Evolutionary conservation across 2,329 filamentous ascomycete species (phyloP), one percentile per base, ranked within the genome.

Genomic region (Aureobasidium zeae): DNA sequence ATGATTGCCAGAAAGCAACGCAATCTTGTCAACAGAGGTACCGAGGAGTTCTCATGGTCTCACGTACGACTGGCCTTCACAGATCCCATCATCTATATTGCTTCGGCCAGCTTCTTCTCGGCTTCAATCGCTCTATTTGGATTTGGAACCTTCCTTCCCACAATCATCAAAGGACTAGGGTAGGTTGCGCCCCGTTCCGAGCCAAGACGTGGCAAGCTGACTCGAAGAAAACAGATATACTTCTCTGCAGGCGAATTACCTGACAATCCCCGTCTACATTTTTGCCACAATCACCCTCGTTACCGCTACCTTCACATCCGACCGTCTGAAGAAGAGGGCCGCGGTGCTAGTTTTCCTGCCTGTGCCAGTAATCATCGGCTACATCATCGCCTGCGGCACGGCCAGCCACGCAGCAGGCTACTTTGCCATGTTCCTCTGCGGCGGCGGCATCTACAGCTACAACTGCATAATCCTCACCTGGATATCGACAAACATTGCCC

Each of bases 211-310:
- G n/a, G n/a, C n/a, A n/a, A n/a, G n/a, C n/a, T n/a, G n/a, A n/a
- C n/a, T n/a, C n/a, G n/a, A n/a, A n/a, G 10, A 11, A 7, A 15
- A 21, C 28, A 48, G 42, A 21, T 51, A 53, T 25, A 48, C 52
- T 24, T 49, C 53, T 3, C 42, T 59, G 6, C 41, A 55, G 25
- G 56, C 52, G 16, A 59, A 62, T 24, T 61, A 62, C 39, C 46
- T 63, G 33, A 63, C 60, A 22, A 62, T 64, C 22, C 62, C 62
- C 2, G 57, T 63, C 0, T 63, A 62, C 32, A 32, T 58, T 12
- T 22, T 60, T 11, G 61, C 43, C 5, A 45, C 43, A 7, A n/a
- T 37, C 3, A 45, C 43, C 10, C 43, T 45, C 15, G 12, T 24
- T 13, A 45, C 22, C 11, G 33, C 43, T 10, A 45, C 43, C 8